Evolutionary conservation across 345 rosid species (phyloP).

Genomic region (Linum trigynum): DNA sequence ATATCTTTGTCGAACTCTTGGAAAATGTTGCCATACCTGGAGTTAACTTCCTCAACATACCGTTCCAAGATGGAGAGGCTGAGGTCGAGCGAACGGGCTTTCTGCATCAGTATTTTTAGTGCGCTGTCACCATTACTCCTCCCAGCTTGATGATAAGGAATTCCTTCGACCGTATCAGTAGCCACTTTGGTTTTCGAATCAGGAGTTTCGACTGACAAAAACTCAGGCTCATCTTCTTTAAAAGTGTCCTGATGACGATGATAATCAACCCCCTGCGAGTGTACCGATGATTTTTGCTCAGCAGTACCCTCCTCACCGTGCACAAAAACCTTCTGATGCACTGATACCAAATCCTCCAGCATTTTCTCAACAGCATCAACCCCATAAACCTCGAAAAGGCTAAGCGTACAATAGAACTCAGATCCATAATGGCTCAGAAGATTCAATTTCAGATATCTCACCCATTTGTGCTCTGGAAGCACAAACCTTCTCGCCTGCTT

Average conservation of each 20-base stretch:
- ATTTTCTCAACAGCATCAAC: slow-evolving; percentile 93
- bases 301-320: slow-evolving; percentile 29
- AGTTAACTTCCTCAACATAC: slow-evolving; percentile 74
- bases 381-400: slow-evolving; percentile 73
- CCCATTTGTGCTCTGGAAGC: slow-evolving; percentile 74
- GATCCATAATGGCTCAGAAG: slow-evolving; percentile 71
- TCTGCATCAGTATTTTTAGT: slow-evolving; percentile 86
- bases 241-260: slow-evolving; percentile 23
- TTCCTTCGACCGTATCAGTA: slow-evolving; percentile 51
- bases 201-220: slow-evolving; percentile 20
- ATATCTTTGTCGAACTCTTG: slow-evolving; percentile 65
- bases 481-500: slow-evolving; percentile 63
- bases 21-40: slow-evolving; percentile 58
- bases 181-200: slow-evolving; percentile 32
- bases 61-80: slow-evolving; percentile 77
- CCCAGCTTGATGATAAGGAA: slow-evolving; percentile 65
- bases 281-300: slow-evolving; percentile 36
- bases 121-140: slow-evolving; percentile 95
- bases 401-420: slow-evolving; percentile 92
- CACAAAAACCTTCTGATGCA: slow-evolving; percentile 37
- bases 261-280: slow-evolving; percentile 28
- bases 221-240: slow-evolving; percentile 28
- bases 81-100: slow-evolving; percentile 72
- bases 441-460: slow-evolving; percentile 66
- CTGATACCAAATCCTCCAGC: slow-evolving; percentile 84